Evolutionary conservation across 2,329 filamentous ascomycete species (phyloP), one percentile per base, ranked within the genome.

Genomic region (Pestalotiopsis sp.): DNA sequence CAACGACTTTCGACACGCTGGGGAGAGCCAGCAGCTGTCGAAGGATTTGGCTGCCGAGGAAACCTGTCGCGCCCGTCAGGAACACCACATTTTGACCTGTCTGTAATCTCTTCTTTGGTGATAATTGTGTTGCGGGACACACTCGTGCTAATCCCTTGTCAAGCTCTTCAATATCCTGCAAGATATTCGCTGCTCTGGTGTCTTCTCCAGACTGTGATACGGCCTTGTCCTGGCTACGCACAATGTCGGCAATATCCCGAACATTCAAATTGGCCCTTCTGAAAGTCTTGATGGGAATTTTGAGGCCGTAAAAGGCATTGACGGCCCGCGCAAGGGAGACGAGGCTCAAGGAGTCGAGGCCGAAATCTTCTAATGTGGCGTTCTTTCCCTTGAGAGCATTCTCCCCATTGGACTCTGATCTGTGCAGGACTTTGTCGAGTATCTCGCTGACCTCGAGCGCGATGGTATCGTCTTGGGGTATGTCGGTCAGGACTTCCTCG

Each of bases 21-120:
- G n/a, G 17, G 12, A 56, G 65, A 11, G 4, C 56, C 11, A 66
- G 31, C 11, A 66, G 65, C 36, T 66, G 65, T 23, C 65, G 65
- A n/a, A 66, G 57, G 52, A 66, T 66, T n/a, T 61, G 56, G 13
- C 20, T 66, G 65, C 65, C 65, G 11, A 66, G 36, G 65, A 66
- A 66, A 17, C 65, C 65, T 6, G 31, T 61, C 13, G 65, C 65
- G 5, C 65, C 65, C 9, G 65, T 66, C 40, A 66, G 40, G 25
- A 66, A 62, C 12, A 62, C 59, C 59, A 62, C 36, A 23, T 23
- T n/a, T 41, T 40, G 14, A 13, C 14, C 59, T 23, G 36, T 40
- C 1, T 62, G 59, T 13, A 62, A 2, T 0, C 27, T 62, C n/a
- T 38, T 62, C 31, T 62, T 40, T 62, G 14, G 2, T 20, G 20